Percentiles rank a stretch among this genome's conserved stretches.
Evolutionary conservation across 2,329 filamentous ascomycete species (phyloP).

Genomic region (Trichophyton simii): DNA sequence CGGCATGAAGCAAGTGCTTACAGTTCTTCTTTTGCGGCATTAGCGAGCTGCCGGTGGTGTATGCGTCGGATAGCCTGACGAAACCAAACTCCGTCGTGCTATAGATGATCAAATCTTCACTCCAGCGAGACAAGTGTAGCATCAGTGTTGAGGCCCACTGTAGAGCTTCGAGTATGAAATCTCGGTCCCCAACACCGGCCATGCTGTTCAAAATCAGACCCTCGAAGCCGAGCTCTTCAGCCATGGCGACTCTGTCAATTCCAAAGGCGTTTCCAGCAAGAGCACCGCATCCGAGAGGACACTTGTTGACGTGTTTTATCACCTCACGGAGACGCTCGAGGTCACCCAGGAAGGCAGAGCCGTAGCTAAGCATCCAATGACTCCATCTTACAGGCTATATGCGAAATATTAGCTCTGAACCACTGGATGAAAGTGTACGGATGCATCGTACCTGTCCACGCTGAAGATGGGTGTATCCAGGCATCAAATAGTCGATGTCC

Average conservation of each 20-base stretch:
- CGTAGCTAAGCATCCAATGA: slow-evolving; percentile 70
- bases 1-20: slow-evolving; percentile 13
- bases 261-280: slow-evolving; percentile 71
- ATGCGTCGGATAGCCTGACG: slow-evolving; percentile 63
- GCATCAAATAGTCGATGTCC: slow-evolving; percentile 70
- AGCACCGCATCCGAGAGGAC: slow-evolving; percentile 61
- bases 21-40: slow-evolving; percentile 79
- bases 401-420: background rate
- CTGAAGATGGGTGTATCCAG: slow-evolving; percentile 78
- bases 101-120: slow-evolving; percentile 79
- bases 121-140: slow-evolving; percentile 67
- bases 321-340: slow-evolving; percentile 65
- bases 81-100: slow-evolving; percentile 64
- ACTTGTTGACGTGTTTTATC: slow-evolving; percentile 58
- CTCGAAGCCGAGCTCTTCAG: slow-evolving; percentile 68
- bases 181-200: slow-evolving; percentile 61
- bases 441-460: slow-evolving; percentile 12
- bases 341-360: slow-evolving; percentile 57
- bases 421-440: background rate
- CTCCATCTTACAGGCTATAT: slow-evolving; percentile 60
- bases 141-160: slow-evolving; percentile 69
- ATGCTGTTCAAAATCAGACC: slow-evolving; percentile 65
- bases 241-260: slow-evolving; percentile 68
- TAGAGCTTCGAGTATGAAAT: slow-evolving; percentile 72
- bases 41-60: slow-evolving; percentile 61